A percentile compares a stretch with the other conserved stretches of the same genome.
Conservation (phyloP, 1,139 yeast genomes). For the Pichia sp. region DNA sequence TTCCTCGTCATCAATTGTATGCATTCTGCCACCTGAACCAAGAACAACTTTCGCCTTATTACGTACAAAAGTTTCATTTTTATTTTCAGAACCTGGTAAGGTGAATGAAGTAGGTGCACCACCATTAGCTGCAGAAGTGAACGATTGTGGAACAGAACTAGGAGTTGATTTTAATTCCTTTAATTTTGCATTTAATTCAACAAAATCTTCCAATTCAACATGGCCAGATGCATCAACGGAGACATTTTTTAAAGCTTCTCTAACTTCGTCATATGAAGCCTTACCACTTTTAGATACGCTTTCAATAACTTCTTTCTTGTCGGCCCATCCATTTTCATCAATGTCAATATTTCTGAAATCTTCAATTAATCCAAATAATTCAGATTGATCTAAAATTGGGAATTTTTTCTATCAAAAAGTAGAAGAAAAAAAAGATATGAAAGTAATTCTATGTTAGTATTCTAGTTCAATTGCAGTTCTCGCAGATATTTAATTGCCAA, state of each 20-base stretch:
- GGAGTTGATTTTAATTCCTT: slow-evolving; percentile 28
- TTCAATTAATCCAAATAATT: slow-evolving; percentile 76
- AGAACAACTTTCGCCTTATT: slow-evolving; percentile 66
- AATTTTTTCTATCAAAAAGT: slow-evolving; percentile 53
- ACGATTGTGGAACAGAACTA: background rate
- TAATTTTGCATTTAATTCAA: slow-evolving; percentile 71
- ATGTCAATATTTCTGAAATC: slow-evolving; percentile 75
- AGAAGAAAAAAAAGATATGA: background rate
- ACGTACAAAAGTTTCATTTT: slow-evolving; percentile 40
- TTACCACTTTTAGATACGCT: slow-evolving; percentile 73
- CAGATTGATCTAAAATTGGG: slow-evolving; percentile 81
- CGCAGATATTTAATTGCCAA: too few relatives aligned
- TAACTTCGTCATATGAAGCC: slow-evolving; percentile 83
- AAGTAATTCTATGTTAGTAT: slow-evolving; percentile 5
- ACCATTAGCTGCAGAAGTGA: too few relatives aligned
- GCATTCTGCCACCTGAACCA: slow-evolving; percentile 82
- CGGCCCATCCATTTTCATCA: slow-evolving; percentile 94
- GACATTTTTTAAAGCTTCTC: slow-evolving; percentile 86
- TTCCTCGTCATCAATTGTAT: slow-evolving; percentile 95
- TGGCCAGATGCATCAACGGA: slow-evolving; percentile 96
- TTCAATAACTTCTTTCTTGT: slow-evolving; percentile 83
- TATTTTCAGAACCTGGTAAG: slow-evolving; percentile 19
- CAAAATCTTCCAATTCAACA: slow-evolving; percentile 93
- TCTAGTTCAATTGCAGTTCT: background rate
- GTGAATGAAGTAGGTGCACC: slow-evolving; percentile 25